Evolutionary conservation across 2,329 filamentous ascomycete species (phyloP).

Genomic region (Penicillium crustosum): DNA sequence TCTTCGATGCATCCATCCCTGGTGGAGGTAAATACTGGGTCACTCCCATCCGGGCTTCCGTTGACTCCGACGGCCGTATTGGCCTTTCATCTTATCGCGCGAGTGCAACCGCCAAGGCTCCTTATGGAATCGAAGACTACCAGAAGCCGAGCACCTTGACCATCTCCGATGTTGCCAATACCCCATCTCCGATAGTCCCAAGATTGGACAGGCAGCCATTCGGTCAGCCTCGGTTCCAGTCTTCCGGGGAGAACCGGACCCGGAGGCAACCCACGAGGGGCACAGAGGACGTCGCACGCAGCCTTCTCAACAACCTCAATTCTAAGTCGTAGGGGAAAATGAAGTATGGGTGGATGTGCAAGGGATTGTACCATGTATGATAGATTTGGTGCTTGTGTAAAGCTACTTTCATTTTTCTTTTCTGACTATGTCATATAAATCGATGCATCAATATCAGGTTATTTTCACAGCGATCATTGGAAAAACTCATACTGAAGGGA

Average conservation of each 20-base stretch:
- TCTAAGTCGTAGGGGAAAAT: slow-evolving; percentile 14
- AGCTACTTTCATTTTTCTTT: slow-evolving; percentile 27
- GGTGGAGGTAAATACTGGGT: slow-evolving; percentile 57
- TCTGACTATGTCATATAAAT: slow-evolving; percentile 29
- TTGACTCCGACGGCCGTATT: slow-evolving; percentile 49
- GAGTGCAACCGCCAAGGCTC: slow-evolving; percentile 34
- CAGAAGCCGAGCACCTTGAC: slow-evolving; percentile 29
- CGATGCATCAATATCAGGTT: slow-evolving; percentile 18
- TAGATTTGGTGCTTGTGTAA: slow-evolving; percentile 34
- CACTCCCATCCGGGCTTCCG: slow-evolving; percentile 47
- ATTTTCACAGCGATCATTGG: neutral
- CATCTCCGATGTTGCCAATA: slow-evolving; percentile 29
- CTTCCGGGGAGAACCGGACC: neutral
- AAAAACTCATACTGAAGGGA: neutral
- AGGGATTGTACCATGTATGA: slow-evolving; percentile 33
- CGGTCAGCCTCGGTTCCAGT: slow-evolving; percentile 21
- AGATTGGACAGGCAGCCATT: slow-evolving; percentile 29
- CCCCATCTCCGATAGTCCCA: slow-evolving; percentile 29
- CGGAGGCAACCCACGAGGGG: slow-evolving; percentile 14
- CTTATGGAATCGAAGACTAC: slow-evolving; percentile 40
- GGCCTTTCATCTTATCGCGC: slow-evolving; percentile 39
- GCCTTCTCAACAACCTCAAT: slow-evolving; percentile 33
- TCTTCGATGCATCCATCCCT: slow-evolving; percentile 45
- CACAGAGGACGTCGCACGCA: slow-evolving; percentile 34
- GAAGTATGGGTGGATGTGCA: slow-evolving; percentile 10